Percentiles rank a stretch among this genome's conserved stretches.
Evolutionary conservation across 176 grass and related monocot species (phyloP).

Genomic region (Phyllostachys edulis): DNA sequence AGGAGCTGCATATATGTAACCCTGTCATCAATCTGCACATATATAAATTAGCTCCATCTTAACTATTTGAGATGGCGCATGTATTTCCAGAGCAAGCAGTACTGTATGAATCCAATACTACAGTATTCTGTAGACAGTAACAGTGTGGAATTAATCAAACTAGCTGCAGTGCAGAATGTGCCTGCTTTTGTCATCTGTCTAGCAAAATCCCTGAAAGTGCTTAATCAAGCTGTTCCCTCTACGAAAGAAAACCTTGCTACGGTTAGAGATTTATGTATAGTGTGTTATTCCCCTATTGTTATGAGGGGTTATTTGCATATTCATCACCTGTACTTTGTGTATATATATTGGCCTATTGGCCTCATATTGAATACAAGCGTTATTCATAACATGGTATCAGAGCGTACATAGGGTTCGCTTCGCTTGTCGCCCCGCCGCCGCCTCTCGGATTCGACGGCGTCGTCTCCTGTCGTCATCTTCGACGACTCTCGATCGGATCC

Average conservation of each 20-base stretch:
- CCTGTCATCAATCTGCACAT: background rate
- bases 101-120: background rate
- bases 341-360: too few relatives aligned
- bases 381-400: too few relatives aligned
- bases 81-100: background rate
- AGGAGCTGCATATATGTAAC: background rate
- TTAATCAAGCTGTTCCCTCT: background rate
- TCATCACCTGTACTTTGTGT: too few relatives aligned
- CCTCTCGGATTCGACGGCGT: too few relatives aligned
- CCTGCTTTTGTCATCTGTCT: background rate
- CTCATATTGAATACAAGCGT: too few relatives aligned
- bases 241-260: constrained; percentile 4
- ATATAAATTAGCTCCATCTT: background rate
- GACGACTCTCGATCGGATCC: too few relatives aligned
- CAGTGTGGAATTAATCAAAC: background rate
- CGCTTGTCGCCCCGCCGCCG: too few relatives aligned
- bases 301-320: too few relatives aligned
- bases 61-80: background rate
- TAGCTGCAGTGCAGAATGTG: background rate
- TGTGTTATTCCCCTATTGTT: too few relatives aligned
- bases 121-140: background rate
- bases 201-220: background rate
- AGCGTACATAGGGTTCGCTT: too few relatives aligned
- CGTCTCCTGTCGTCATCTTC: too few relatives aligned
- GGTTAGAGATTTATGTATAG: too few relatives aligned